Percentiles rank a stretch among this genome's conserved stretches.
phyloP scores from a whole-genome alignment of 495 filamentous ascomycete species.

The Wilcoxina mikolae region DNA sequence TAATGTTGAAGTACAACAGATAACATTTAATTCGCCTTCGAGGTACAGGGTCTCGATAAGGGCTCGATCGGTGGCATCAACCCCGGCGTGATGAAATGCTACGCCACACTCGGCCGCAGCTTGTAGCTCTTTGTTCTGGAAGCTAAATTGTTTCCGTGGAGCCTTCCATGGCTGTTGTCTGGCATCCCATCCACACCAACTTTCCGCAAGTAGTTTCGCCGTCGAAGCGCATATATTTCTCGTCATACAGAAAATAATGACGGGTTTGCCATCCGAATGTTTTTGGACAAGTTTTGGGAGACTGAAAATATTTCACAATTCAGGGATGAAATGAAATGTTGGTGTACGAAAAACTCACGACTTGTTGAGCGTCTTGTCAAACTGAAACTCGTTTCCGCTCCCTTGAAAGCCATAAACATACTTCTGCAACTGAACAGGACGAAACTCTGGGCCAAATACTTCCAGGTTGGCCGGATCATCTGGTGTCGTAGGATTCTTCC shows the following conservation, averaged over 20 bases:
- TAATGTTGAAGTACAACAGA: constrained; percentile 90
- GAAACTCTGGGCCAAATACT: constrained; percentile 80
- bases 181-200: constrained; percentile 44
- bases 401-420: constrained; percentile 64
- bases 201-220: constrained; percentile 54
- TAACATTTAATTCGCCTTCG: constrained; percentile 63
- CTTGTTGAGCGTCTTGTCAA: constrained; percentile 63
- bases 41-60: constrained; percentile 60
- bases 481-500: constrained; percentile 51
- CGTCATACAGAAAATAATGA: constrained; percentile 87
- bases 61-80: constrained; percentile 54
- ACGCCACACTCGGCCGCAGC: constrained; percentile 55
- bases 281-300: constrained; percentile 60
- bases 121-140: constrained; percentile 51
- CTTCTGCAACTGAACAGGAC: constrained; percentile 77
- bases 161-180: constrained; percentile 52
- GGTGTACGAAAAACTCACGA: constrained; percentile 37
- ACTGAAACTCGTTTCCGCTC: constrained; percentile 64
- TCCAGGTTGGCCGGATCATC: constrained; percentile 56
- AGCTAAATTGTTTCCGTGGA: constrained; percentile 40
- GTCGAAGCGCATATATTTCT: constrained; percentile 62
- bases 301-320: constrained; percentile 28
- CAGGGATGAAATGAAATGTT: background rate
- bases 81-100: constrained; percentile 86
- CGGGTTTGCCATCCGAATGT: constrained; percentile 67